Conservation (phyloP, 2,329 filamentous ascomycete species). For the Pyrenophora teres region DNA sequence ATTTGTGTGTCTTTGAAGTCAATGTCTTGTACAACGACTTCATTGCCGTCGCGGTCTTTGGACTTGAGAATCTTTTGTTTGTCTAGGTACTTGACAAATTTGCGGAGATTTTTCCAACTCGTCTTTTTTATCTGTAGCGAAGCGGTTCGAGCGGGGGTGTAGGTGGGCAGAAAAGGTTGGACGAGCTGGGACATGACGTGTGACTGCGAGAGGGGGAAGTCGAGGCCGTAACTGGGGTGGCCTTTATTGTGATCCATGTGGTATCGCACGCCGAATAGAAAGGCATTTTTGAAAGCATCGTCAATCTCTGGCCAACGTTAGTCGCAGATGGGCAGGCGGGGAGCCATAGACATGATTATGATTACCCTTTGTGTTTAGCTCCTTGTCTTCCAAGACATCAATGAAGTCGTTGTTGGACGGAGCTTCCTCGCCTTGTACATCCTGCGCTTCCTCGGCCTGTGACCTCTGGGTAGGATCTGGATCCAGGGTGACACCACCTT, state of each 20-base stretch:
- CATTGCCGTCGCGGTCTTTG: slow-evolving; percentile 67
- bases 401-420: slow-evolving; percentile 38
- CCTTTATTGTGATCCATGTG: slow-evolving; percentile 61
- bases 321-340: not conserved
- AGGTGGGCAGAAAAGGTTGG: slow-evolving; percentile 68
- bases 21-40: slow-evolving; percentile 67
- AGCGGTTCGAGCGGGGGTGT: slow-evolving; percentile 59
- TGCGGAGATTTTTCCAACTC: slow-evolving; percentile 71
- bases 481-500: slow-evolving; percentile 53
- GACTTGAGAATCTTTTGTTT: slow-evolving; percentile 66
- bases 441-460: slow-evolving; percentile 41
- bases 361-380: slow-evolving; percentile 62
- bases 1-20: slow-evolving; percentile 64
- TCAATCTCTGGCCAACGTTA: slow-evolving; percentile 62
- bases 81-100: slow-evolving; percentile 70
- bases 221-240: slow-evolving; percentile 59
- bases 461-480: slow-evolving; percentile 34
- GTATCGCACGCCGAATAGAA: slow-evolving; percentile 66
- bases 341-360: slow-evolving; percentile 7
- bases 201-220: slow-evolving; percentile 67
- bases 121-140: slow-evolving; percentile 72
- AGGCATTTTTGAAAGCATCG: slow-evolving; percentile 66
- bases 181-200: slow-evolving; percentile 66
- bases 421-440: slow-evolving; percentile 43
- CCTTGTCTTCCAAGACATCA: slow-evolving; percentile 52